Conservation (phyloP, 768 basidiomycete species). For the Coprinopsis cinerea region DNA sequence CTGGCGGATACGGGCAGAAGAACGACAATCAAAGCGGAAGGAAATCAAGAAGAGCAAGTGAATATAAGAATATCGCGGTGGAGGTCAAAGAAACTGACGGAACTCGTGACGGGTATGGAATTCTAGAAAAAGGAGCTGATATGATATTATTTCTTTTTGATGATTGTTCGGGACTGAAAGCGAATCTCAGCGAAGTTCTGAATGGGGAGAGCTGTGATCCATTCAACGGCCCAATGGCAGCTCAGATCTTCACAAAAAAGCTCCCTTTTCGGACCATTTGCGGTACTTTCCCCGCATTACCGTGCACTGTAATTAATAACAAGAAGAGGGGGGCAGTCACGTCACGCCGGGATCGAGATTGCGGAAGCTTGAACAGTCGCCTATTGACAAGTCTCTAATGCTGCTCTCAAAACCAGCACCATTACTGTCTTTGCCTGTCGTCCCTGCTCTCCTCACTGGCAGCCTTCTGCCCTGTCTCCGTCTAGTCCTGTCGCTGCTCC, state of each 20-base stretch:
- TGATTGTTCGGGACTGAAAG: slow-evolving; percentile 24
- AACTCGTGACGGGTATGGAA: slow-evolving; percentile 13
- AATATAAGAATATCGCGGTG: slow-evolving; percentile 17
- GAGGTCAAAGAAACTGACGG: slow-evolving; percentile 16
- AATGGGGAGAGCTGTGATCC: slow-evolving; percentile 7
- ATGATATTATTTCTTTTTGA: slow-evolving; percentile 19
- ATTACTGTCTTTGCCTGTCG: slow-evolving; percentile 10
- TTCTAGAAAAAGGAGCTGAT: slow-evolving; percentile 28
- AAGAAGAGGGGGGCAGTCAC: slow-evolving; percentile 19
- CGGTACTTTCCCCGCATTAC: slow-evolving; percentile 12
- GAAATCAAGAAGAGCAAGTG: slow-evolving; percentile 11
- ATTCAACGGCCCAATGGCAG: slow-evolving; percentile 3
- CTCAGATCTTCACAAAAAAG: slow-evolving; percentile 9
- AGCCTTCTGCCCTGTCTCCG: slow-evolving; percentile 4
- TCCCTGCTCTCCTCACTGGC: slow-evolving; percentile 9
- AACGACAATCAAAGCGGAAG: slow-evolving; percentile 2
- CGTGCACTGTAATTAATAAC: slow-evolving; percentile 17
- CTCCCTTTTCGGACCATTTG: slow-evolving; percentile 10
- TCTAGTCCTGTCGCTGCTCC: background rate
- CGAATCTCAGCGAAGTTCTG: slow-evolving; percentile 13
- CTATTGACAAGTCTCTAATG: slow-evolving; percentile 19
- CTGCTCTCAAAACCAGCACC: slow-evolving; percentile 19
- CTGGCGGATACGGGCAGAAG: slow-evolving; percentile 5
- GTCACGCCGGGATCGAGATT: slow-evolving; percentile 29
- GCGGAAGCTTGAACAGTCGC: slow-evolving; percentile 15